Base-by-base conservation (phyloP, 305 asterid species). In the Solanum aculeatissimum region DNA sequence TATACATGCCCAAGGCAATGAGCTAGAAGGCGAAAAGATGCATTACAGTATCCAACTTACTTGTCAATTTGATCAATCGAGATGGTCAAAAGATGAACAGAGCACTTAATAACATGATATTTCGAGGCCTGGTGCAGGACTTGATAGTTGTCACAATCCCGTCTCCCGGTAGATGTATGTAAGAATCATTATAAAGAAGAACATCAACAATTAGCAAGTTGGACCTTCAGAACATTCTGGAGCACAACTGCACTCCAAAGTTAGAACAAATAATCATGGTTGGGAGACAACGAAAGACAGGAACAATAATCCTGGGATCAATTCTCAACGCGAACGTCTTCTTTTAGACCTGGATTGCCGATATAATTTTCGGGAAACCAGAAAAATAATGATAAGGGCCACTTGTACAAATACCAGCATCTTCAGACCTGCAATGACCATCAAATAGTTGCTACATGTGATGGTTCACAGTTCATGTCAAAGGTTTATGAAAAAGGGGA, bases 351-450 rank as follows among this genome's bases (percentile, higher is more conserved):
- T 93, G 84, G 54, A 51, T 45, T 89, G 90, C 45, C 91, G 78
- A 63, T 87, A 88, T 77, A 83, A 83, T 62, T 88, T 88, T 83
- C 90, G 84, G 47, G 75, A 87, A 81, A 86, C 91, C 86, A 93
- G 54, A 80, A 91, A 75, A 84, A 87, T 16, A 83, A 92, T 75
- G 83, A 92, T 87, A 88, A 91, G 18, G 65, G 83, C 88, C 19
- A 89, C 90, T 86, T 96, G 97, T 89, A 95, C 88, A 85, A 88
- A 87, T 83, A 91, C 87, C 84, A 94, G 81, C 58, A 87, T 86
- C 94, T 91, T 91, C 90, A 93, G 86, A 85, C 98, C 99, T 95
- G 93, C 85, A 91, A 87, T 54, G 79, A 69, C 10, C 51, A 66
- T 83, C 78, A 29, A n/a, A 23, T 57, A 77, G 65, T 51, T 51